Evolutionary conservation across 202 grass and related monocot genomes (phyloP), one percentile per base, ranked within the genome.

Genomic region (Carex arenaria): DNA sequence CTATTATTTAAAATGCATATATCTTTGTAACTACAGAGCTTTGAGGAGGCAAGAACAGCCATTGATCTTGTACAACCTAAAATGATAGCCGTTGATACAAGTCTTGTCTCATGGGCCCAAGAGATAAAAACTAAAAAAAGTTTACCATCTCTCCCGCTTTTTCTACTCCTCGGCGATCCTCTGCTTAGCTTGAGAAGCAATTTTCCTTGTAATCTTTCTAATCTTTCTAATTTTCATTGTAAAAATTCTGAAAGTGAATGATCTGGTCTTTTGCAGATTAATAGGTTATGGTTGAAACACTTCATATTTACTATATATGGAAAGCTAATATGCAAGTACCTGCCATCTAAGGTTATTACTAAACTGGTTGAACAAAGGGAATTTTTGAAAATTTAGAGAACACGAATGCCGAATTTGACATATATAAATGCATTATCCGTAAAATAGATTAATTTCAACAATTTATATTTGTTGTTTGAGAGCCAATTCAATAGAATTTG

Each of bases 41-140:
- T 93, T 23, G 89, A 98, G 67, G 96, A 98, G 82, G 93, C 91
- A 60, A 62, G 56, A 13, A 63, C 77, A 26, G 91, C 91, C 15
- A 86, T 98, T 86, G 75, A 93, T 72, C 83, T 95, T 30, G 91
- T 93, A 78, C 91, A 74, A n/a, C 96, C 96, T 0, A 85, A 82
- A 56, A 88, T 83, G 36, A 81, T 98, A 69, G 74, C 89, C 62
- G 83, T 90, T 61, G 91, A 92, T 70, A 80, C 1, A 14, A 71
- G 7, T 55, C 89, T 81, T 57, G 85, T 20, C 38, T 80, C 72
- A 4, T 98, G 91, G 91, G 91, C 85, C 6, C 17, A 76, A 32
- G 36, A 87, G 31, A 52, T 98, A 10, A 85, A 1, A 69, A 70
- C 53, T 43, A 84, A 34, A 59, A 54, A 45, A 3, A 79, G 1